Base-by-base conservation (phyloP, 1,284 basidiomycete species). In the Testicularia cyperi region DNA sequence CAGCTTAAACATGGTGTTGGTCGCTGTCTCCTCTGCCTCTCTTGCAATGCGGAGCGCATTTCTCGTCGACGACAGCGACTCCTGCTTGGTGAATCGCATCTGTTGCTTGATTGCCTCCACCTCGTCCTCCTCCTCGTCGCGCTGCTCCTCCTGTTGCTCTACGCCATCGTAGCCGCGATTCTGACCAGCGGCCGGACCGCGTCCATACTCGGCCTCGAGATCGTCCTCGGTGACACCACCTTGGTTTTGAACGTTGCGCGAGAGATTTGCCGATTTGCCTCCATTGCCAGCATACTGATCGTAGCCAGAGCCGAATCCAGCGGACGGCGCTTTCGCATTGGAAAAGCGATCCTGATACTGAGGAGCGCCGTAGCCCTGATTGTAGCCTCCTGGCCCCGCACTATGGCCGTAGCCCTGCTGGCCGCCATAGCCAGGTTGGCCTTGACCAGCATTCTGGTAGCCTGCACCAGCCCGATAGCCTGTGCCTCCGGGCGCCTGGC, bases 31-130 rank as follows among this genome's bases (percentile, higher is more conserved):
- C 78, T 97, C 94, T 1, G 94, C 91, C 78, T 98, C 91, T 13
- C 88, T 82, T 18, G 92, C 94, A 74, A 97, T 82, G 38, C 91
- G 83, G 37, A 99, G 82, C 3, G 94, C 92, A 78, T 98, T 97
- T 66, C 92, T 82, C 1, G 92, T 90, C 19, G 88, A 88, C 48
- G 86, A 86, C 36, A 95, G 86, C 74, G 85, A 88, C 70, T 98
- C 94, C 78, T 96, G 91, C 80, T 99, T 98, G 62, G 90, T 79
- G 72, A 84, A 89, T 43, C 87, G 83, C 65, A 90, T 91, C 79
- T 92, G 86, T 74, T 90, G 85, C 80, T 96, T 97, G 80, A 98
- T 94, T 13, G 87, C 91, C 79, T 98, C 94, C 5, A 95, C 82
- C 73, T 97, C 94, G 67, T 97, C 92, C 20, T 97, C 92, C 64